Percentiles rank a stretch among this genome's conserved stretches.
Evolutionary conservation across 495 filamentous ascomycete genomes (phyloP).

Genomic region (Saxophila tyrrhenica): DNA sequence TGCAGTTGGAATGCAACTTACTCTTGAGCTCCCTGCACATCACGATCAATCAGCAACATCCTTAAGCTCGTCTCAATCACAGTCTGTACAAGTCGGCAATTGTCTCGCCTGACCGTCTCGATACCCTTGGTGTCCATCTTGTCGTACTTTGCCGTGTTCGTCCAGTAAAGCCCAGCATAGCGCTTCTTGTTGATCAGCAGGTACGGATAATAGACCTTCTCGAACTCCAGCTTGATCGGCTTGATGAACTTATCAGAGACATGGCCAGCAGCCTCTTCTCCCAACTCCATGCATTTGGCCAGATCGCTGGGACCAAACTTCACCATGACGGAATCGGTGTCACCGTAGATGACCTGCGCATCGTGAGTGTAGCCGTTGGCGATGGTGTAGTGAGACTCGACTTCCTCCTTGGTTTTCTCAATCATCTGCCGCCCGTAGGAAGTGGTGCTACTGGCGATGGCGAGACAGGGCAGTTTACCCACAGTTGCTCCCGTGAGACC

Average conservation of each 20-base stretch:
- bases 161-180: slow-evolving; percentile 96
- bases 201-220: slow-evolving; percentile 98
- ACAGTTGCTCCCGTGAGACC: slow-evolving; percentile 92
- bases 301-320: slow-evolving; percentile 87
- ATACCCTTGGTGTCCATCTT: slow-evolving; percentile 99
- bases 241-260: slow-evolving; percentile 87
- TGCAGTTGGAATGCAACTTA: slow-evolving; percentile 38
- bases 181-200: slow-evolving; percentile 99
- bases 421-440: slow-evolving; percentile 97
- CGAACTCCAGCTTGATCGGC: slow-evolving; percentile 98
- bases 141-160: slow-evolving; percentile 83
- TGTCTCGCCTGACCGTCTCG: slow-evolving; percentile 93
- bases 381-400: slow-evolving; percentile 78
- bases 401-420: slow-evolving; percentile 87
- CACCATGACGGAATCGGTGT: slow-evolving; percentile 99
- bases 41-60: slow-evolving; percentile 89
- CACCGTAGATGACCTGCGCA: slow-evolving; percentile 94
- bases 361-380: slow-evolving; percentile 90
- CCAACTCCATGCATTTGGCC: slow-evolving; percentile 82
- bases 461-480: slow-evolving; percentile 88
- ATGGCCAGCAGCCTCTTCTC: slow-evolving; percentile 73
- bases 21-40: slow-evolving; percentile 84
- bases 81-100: slow-evolving; percentile 87
- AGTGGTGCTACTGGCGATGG: slow-evolving; percentile 92
- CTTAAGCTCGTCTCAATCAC: slow-evolving; percentile 94